A percentile compares a stretch with the other conserved stretches of the same genome.
phyloP scores from a whole-genome alignment of 768 basidiomycete species.

The Ramaria sp. region DNA sequence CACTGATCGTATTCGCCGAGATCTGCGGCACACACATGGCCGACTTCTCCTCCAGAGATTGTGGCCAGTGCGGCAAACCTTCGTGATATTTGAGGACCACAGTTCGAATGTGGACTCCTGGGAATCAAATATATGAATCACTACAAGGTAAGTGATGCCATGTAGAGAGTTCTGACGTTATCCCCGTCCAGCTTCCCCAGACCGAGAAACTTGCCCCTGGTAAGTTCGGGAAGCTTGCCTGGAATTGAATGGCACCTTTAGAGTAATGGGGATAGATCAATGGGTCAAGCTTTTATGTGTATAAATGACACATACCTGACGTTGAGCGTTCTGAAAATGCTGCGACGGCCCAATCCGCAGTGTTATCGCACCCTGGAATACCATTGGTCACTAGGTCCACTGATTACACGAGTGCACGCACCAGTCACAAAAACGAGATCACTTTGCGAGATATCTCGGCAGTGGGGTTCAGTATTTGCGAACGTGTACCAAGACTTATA shows the following conservation, averaged over 20 bases:
- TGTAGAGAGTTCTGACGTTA: not conserved
- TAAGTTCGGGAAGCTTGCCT: slow-evolving; percentile 1
- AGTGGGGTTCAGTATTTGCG: slow-evolving; percentile 1
- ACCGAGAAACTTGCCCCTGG: slow-evolving; percentile 1
- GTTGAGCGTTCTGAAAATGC: slow-evolving; percentile 1
- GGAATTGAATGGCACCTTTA: slow-evolving; percentile 2
- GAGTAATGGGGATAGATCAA: not conserved
- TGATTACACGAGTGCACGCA: not conserved
- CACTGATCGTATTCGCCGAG: slow-evolving; percentile 4
- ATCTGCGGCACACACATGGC: slow-evolving; percentile 3
- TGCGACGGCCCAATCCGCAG: slow-evolving; percentile 9
- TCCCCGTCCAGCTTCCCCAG: slow-evolving; percentile 4
- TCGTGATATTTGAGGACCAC: slow-evolving; percentile 3
- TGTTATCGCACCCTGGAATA: slow-evolving; percentile 1
- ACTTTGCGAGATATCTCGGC: slow-evolving; percentile 1
- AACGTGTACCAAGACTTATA: slow-evolving; percentile 6
- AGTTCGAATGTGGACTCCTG: slow-evolving; percentile 2
- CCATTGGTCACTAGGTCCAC: not conserved
- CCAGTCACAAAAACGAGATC: slow-evolving; percentile 10
- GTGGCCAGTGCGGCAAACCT: not conserved
- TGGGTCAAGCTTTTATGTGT: not conserved
- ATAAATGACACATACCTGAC: not conserved
- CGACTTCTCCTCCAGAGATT: not conserved
- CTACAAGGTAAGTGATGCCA: not conserved
- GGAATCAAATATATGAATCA: not conserved